Evolutionary conservation across 768 basidiomycete species (phyloP).

Genomic region (Lactarius vividus): DNA sequence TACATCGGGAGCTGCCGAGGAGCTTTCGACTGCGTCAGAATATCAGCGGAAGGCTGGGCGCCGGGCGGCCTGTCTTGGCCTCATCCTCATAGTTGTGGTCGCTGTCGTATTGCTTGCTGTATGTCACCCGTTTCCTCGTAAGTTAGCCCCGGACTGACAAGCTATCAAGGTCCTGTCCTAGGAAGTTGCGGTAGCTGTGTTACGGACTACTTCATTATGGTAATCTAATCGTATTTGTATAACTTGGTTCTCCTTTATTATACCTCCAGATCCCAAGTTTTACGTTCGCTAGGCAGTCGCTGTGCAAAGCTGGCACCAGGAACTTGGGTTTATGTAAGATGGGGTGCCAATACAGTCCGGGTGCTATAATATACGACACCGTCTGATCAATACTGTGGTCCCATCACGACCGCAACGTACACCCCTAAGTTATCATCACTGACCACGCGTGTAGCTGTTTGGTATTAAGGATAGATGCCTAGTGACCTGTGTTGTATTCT

Average conservation of each 20-base stretch:
- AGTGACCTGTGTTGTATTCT: not conserved
- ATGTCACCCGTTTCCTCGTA: slow-evolving; percentile 34
- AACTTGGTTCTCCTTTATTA: not conserved
- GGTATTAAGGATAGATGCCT: not conserved
- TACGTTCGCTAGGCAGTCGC: not conserved
- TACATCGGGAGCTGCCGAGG: slow-evolving; percentile 78
- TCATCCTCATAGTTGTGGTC: slow-evolving; percentile 82
- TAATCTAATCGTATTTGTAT: slow-evolving; percentile 18
- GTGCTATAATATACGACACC: not conserved
- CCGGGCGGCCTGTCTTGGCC: slow-evolving; percentile 84
- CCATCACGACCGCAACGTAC: not conserved
- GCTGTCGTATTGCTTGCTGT: slow-evolving; percentile 92
- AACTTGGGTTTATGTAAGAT: not conserved
- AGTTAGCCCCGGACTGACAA: not conserved
- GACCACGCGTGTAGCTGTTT: not conserved
- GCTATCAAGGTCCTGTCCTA: slow-evolving; percentile 15
- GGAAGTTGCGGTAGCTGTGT: slow-evolving; percentile 1
- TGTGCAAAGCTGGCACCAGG: not conserved
- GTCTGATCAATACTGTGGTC: not conserved
- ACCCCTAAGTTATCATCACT: not conserved
- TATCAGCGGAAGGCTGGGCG: slow-evolving; percentile 94
- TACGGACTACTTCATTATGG: slow-evolving; percentile 11
- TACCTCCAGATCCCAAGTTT: not conserved
- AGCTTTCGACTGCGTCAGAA: slow-evolving; percentile 84
- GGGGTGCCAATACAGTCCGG: not conserved